Conservation (phyloP, 2,329 filamentous ascomycete genomes). For the Ophiosphaerella narmari region DNA sequence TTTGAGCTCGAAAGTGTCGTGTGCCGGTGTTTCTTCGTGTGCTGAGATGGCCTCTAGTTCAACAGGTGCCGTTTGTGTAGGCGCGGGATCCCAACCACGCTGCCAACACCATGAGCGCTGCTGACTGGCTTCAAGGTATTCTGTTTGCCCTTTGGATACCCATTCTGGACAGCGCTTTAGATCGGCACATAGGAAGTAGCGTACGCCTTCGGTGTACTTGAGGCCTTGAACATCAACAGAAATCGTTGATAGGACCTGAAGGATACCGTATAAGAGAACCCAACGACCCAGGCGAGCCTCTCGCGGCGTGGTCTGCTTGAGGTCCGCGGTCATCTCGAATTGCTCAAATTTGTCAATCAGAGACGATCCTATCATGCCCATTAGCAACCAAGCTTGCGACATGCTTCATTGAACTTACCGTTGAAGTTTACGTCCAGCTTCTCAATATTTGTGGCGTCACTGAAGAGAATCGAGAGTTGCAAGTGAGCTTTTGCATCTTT, state of each 20-base stretch:
- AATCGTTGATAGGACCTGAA: conserved; percentile 49
- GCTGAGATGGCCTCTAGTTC: conserved; percentile 35
- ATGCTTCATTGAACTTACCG: conserved; percentile 23
- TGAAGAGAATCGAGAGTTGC: conserved; percentile 47
- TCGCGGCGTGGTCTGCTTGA: conserved; percentile 40
- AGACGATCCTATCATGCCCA: conserved; percentile 33
- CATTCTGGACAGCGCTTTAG: conserved; percentile 45
- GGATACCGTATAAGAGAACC: conserved; percentile 49
- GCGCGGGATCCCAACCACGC: conserved; percentile 34
- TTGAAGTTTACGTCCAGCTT: conserved; percentile 44
- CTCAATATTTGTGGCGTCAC: conserved; percentile 48
- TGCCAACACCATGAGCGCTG: conserved; percentile 45
- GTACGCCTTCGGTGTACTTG: conserved; percentile 43
- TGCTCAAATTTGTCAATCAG: conserved; percentile 48
- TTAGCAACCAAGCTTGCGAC: conserved; percentile 8
- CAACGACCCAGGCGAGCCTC: conserved; percentile 52
- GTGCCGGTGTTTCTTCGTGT: background rate
- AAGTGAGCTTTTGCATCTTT: conserved; percentile 47
- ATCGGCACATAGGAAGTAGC: conserved; percentile 48
- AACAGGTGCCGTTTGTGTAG: conserved; percentile 25
- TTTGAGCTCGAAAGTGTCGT: background rate
- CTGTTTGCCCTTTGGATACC: conserved; percentile 35
- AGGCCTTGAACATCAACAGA: conserved; percentile 49
- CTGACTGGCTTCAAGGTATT: conserved; percentile 37
- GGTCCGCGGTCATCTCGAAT: conserved; percentile 46